phyloP scores from a whole-genome alignment of 768 basidiomycete genomes.

The Mycena chlorophos region DNA sequence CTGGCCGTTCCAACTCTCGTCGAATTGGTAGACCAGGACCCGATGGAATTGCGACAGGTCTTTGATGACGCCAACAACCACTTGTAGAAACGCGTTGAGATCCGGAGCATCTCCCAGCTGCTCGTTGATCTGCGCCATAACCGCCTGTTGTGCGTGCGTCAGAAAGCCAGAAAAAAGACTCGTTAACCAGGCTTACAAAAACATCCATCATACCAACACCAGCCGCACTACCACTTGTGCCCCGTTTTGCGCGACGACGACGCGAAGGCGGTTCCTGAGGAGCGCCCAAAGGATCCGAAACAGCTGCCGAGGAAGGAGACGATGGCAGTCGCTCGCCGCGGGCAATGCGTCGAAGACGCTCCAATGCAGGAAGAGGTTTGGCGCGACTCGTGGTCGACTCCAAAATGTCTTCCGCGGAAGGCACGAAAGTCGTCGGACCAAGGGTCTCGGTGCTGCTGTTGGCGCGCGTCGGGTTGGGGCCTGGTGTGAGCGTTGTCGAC shows the following conservation, averaged over 20 bases:
- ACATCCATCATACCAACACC: slow-evolving; percentile 73
- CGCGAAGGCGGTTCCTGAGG: slow-evolving; percentile 14
- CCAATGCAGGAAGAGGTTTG: slow-evolving; percentile 68
- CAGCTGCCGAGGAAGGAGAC: slow-evolving; percentile 1
- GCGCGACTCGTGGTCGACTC: slow-evolving; percentile 70
- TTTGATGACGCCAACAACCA: slow-evolving; percentile 69
- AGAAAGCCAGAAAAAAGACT: no score
- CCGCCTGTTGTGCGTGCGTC: no score
- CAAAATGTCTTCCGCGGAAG: slow-evolving; percentile 58
- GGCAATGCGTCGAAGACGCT: slow-evolving; percentile 58
- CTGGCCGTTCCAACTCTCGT: slow-evolving; percentile 77
- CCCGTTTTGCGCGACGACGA: slow-evolving; percentile 16
- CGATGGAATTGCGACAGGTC: slow-evolving; percentile 83
- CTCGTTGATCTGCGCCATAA: slow-evolving; percentile 79
- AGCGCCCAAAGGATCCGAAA: slow-evolving; percentile 7
- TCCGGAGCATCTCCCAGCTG: slow-evolving; percentile 68
- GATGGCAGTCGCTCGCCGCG: slow-evolving; percentile 18
- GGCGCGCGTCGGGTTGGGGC: no score
- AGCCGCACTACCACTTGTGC: slow-evolving; percentile 10
- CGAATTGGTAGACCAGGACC: slow-evolving; percentile 81
- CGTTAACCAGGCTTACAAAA: no score
- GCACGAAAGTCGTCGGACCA: slow-evolving; percentile 35
- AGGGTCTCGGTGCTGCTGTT: no score
- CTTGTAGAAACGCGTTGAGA: slow-evolving; percentile 67
- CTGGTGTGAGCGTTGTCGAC: background rate